phyloP scores from a whole-genome alignment of 2,329 filamentous ascomycete species.

The Ambrosiella cleistominuta region DNA sequence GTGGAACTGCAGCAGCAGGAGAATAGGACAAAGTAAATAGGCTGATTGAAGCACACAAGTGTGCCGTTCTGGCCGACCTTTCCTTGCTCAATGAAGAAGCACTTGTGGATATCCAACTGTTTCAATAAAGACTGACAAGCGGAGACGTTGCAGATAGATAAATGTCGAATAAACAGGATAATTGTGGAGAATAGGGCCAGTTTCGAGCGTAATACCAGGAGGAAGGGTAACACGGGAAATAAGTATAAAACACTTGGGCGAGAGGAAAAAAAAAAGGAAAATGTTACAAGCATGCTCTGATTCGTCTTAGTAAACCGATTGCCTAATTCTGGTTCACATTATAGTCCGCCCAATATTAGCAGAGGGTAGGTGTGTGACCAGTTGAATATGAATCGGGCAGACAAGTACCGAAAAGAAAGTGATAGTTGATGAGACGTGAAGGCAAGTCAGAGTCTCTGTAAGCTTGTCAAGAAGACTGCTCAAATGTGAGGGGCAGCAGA shows the following conservation, averaged over 20 bases:
- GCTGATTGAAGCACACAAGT: not conserved
- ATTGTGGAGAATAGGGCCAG: not conserved
- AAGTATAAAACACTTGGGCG: not conserved
- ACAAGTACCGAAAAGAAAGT: not conserved
- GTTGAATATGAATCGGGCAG: not conserved
- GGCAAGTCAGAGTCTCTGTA: not conserved
- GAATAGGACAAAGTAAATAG: not conserved
- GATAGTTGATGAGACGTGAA: not conserved
- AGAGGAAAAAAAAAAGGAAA: not conserved
- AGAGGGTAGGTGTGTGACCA: not conserved
- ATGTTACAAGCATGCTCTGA: slow-evolving; percentile 1
- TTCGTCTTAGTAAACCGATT: not conserved
- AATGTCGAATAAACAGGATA: not conserved
- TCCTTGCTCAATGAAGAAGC: too few relatives aligned
- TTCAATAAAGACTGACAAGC: too few relatives aligned
- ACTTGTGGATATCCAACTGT: too few relatives aligned
- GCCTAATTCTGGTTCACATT: not conserved
- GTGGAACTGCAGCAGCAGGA: not conserved
- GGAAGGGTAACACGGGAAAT: not conserved
- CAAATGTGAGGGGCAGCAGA: not conserved
- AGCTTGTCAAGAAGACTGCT: not conserved
- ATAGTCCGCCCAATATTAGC: not conserved
- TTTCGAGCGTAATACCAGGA: not conserved
- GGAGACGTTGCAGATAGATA: too few relatives aligned
- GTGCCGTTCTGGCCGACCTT: not conserved